Base-by-base conservation (phyloP, 2,329 filamentous ascomycete species). In the Fusarium concolor region DNA sequence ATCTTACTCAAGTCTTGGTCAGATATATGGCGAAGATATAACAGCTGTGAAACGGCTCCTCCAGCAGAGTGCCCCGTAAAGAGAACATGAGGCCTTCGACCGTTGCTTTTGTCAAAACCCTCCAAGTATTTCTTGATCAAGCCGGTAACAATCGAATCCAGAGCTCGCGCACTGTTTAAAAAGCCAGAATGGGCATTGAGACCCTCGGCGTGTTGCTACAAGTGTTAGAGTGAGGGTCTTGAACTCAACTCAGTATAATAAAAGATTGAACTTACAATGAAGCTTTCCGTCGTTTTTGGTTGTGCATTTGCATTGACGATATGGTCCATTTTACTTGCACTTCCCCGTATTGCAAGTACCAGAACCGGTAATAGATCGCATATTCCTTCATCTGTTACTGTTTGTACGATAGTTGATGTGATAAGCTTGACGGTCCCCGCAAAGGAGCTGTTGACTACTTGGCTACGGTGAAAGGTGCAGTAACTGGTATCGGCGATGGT, bases 31-130 rank as follows among this genome's bases (percentile, higher is more conserved):
- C 47, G 58, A 29, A 73, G 56, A 41, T 65, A 71, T 6, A 73
- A 39, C 1, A 73, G 38, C 22, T 67, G 62, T n/a, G 69, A 67
- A 18, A 66, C 71, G 33, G 71, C 71, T 51, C 71, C 71, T 11
- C 71, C 71, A 11, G 71, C 71, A 24, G 71, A 73, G 62, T 73
- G 71, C 3, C 71, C 69, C 0, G 71, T 72, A 14, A 73, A 69
- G 4, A 73, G 37, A 15, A 73, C 29, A 42, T 73, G 71, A 5
- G 63, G 61, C 11, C 45, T 53, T 6, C 33, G 28, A 8, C 11
- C 41, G 6, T 47, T 42, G 1, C 2, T 15, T 7, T 4, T 35
- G 3, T 52, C 10, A 2, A 49, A 24, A 9, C 10, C 35, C 2
- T 49, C 37, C 1, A 62, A 14, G 11, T 69, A 70, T 1, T 28